A percentile compares a stretch with the other conserved stretches of the same genome.
Conservation (phyloP, 1,284 basidiomycete species). For the Stygiomarasmius scandens region DNA sequence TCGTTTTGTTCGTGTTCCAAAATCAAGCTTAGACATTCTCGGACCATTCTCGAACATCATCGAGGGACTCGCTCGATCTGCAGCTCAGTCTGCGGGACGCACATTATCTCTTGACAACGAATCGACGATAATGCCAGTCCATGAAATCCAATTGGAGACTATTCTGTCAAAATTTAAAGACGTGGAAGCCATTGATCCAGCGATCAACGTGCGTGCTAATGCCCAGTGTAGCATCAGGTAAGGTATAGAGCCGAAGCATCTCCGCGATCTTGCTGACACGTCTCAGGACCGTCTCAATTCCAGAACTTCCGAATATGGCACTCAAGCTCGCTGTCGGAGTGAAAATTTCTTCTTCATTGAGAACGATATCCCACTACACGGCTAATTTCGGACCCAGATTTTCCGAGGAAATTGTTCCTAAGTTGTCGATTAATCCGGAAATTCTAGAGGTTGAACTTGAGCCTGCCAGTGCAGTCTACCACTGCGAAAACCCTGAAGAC, state of each 20-base stretch:
- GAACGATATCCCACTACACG: slow-evolving; percentile 58
- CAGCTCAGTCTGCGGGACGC: slow-evolving; percentile 29
- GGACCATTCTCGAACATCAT: slow-evolving; percentile 45
- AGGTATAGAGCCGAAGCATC: slow-evolving; percentile 7
- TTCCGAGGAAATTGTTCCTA: slow-evolving; percentile 47
- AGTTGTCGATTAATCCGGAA: slow-evolving; percentile 40
- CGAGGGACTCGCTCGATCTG: slow-evolving; percentile 31
- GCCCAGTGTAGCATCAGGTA: slow-evolving; percentile 56
- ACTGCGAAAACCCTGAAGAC: slow-evolving; percentile 40
- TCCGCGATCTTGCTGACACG: neutral
- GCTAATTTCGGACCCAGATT: slow-evolving; percentile 57
- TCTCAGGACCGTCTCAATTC: slow-evolving; percentile 45
- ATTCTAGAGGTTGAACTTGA: slow-evolving; percentile 48
- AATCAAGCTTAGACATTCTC: slow-evolving; percentile 34
- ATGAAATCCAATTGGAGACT: slow-evolving; percentile 50
- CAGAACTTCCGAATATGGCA: slow-evolving; percentile 42
- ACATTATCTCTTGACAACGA: slow-evolving; percentile 25
- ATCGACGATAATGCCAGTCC: slow-evolving; percentile 47
- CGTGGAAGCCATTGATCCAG: slow-evolving; percentile 38
- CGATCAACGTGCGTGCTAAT: slow-evolving; percentile 40
- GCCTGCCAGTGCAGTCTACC: slow-evolving; percentile 46
- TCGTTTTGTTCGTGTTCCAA: slow-evolving; percentile 44
- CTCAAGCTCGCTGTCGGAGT: slow-evolving; percentile 53
- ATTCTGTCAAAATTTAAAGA: slow-evolving; percentile 42
- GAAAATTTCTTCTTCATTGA: slow-evolving; percentile 53